These are phyloP conservation scores for Ustilago sp. DNA, from an alignment of 1,284 basidiomycete genomes.

Conservation along the genomic window DNA sequence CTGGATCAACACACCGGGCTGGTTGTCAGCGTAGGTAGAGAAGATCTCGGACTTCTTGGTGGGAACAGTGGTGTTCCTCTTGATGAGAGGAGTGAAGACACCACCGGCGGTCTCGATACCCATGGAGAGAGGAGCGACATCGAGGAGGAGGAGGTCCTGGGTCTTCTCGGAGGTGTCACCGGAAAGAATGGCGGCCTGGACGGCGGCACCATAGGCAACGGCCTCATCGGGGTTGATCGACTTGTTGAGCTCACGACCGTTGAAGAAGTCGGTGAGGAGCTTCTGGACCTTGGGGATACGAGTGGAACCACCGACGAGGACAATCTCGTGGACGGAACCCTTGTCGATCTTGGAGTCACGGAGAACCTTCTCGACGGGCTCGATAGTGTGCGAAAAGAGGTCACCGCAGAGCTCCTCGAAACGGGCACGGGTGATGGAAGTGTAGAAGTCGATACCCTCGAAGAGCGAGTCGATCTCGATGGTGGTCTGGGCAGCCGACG, in stretches of 20 bases:
- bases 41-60: conserved; percentile 99
- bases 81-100: conserved; percentile 98
- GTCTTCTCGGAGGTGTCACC: conserved; percentile 99
- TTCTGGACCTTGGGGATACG: conserved; percentile 98
- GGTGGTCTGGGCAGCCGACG: conserved; percentile 94
- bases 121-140: conserved; percentile 94
- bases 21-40: conserved; percentile 99
- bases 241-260: conserved; percentile 75
- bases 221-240: conserved; percentile 99
- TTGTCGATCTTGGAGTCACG: conserved; percentile 99
- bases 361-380: conserved; percentile 98
- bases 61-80: conserved; percentile 97
- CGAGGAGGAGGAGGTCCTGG: conserved; percentile 94
- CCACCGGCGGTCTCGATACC: conserved; percentile 98
- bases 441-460: conserved; percentile 99
- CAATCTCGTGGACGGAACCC: conserved; percentile 87
- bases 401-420: conserved; percentile 99
- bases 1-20: conserved; percentile 97
- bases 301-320: conserved; percentile 96
- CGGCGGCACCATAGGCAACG: conserved; percentile 98
- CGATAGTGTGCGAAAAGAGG: conserved; percentile 94
- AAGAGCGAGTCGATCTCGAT: conserved; percentile 98
- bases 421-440: conserved; percentile 95
- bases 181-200: conserved; percentile 97
- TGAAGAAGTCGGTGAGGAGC: conserved; percentile 98